Base-by-base conservation (phyloP, 2,329 filamentous ascomycete species). In the Coniochaeta hoffmannii region DNA sequence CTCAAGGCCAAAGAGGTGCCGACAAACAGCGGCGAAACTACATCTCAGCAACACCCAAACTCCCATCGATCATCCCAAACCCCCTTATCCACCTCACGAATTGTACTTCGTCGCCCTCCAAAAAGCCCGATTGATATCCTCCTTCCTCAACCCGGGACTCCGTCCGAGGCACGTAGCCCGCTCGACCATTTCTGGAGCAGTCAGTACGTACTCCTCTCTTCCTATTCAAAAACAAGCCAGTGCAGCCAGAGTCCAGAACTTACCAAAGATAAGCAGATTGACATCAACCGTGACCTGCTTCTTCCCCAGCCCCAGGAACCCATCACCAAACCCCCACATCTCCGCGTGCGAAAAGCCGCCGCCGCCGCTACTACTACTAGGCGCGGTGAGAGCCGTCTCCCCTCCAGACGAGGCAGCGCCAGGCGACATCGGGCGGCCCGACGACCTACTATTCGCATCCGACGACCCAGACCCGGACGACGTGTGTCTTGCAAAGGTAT, bases 81-180 rank as follows among this genome's bases (percentile, higher is more conserved):
- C 7, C 30, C 30, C 12, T 32, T 12, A 32, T 12, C 19, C 36
- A 26, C 22, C 22, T 46, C 36, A 46, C 41, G 41, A 46, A 9
- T 28, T 46, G 9, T 46, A 28, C 49, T 34, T 51, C 3, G 49
- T 34, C 5, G 49, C 49, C 14, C 36, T 56, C 63, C 65, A 64
- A 52, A 68, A 66, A 19, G 68, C 65, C 7, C 55, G 44, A 32
- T 69, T 65, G 15, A 71, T 62, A 38, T 69, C 66, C 14, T 38
- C 28, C 17, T 58, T 58, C 14, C 62, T 62, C 53, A 70, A 65
- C 0, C 68, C 69, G 2, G 69, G 67, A 3, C 66, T 58, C 30
- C 65, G 58, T 1, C 67, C 68, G 0, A 71, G 58, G 54, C 69
- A 71, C 0, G 62, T 63, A 1, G 56, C 63, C 1, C 63, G 59